Evolutionary conservation across 2,329 filamentous ascomycete species (phyloP).

Genomic region (Neocucurbitaria cava): DNA sequence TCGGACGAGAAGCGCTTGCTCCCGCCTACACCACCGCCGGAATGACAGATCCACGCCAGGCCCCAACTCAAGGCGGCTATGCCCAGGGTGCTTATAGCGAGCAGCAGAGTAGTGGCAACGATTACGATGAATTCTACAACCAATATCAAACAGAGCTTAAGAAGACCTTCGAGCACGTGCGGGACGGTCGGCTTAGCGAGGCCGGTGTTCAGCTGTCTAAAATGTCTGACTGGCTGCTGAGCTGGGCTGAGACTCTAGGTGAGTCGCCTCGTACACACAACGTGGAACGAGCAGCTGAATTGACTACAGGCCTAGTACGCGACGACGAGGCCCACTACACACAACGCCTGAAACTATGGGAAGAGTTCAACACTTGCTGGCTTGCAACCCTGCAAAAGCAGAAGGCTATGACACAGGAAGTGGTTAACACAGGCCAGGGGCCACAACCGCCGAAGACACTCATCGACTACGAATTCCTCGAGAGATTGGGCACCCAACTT

Average conservation of each 20-base stretch:
- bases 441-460: constrained; percentile 67
- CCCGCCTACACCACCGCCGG: constrained; percentile 58
- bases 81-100: constrained; percentile 42
- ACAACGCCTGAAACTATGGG: constrained; percentile 85
- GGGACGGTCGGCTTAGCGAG: constrained; percentile 65
- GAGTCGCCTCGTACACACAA: constrained; percentile 47
- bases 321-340: constrained; percentile 79
- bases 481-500: constrained; percentile 82
- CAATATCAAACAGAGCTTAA: constrained; percentile 63
- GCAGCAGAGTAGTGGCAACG: constrained; percentile 53
- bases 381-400: constrained; percentile 82
- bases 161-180: constrained; percentile 75
- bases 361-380: constrained; percentile 94
- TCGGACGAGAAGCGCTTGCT: constrained; percentile 57
- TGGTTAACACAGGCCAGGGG: constrained; percentile 66
- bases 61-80: constrained; percentile 49
- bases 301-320: constrained; percentile 74
- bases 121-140: constrained; percentile 72
- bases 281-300: constrained; percentile 49
- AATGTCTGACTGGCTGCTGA: constrained; percentile 71
- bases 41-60: constrained; percentile 60
- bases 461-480: constrained; percentile 72
- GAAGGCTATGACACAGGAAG: constrained; percentile 71
- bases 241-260: constrained; percentile 72
- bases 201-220: constrained; percentile 65